phyloP scores from a whole-genome alignment of 208 protist species.

The Acanthamoeba healyi region DNA sequence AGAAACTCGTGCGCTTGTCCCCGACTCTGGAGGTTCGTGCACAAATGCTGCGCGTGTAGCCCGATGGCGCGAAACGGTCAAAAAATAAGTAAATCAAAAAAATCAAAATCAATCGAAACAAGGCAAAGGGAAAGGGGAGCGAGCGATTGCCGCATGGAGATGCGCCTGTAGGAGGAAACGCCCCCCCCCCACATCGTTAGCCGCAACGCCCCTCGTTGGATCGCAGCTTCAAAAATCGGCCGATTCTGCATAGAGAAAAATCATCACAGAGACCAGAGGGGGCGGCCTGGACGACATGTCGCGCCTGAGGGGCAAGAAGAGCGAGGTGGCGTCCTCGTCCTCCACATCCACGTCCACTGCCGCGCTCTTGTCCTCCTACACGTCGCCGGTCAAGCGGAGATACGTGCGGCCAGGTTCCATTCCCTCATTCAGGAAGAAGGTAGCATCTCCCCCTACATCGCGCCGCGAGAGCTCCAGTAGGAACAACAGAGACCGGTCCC shows the following conservation, averaged over 20 bases:
- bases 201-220: neutral
- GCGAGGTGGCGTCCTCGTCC: neutral
- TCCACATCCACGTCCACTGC: neutral
- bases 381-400: neutral
- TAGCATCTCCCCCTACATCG: neutral
- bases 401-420: neutral
- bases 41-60: neutral
- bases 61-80: neutral
- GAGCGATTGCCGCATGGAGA: neutral
- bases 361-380: neutral
- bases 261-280: neutral
- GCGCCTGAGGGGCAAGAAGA: neutral
- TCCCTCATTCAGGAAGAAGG: conserved; percentile 3
- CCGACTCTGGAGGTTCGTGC: neutral
- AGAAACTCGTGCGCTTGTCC: neutral
- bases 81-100: neutral
- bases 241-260: neutral
- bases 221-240: neutral
- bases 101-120: neutral
- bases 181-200: neutral
- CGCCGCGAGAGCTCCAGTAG: neutral
- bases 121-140: neutral
- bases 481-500: neutral
- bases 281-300: too few species aligned
- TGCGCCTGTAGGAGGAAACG: neutral